Evolutionary conservation across 139 green algal genomes (phyloP), one percentile per base, ranked within the genome.

Genomic region (Chlorella sorokiniana): DNA sequence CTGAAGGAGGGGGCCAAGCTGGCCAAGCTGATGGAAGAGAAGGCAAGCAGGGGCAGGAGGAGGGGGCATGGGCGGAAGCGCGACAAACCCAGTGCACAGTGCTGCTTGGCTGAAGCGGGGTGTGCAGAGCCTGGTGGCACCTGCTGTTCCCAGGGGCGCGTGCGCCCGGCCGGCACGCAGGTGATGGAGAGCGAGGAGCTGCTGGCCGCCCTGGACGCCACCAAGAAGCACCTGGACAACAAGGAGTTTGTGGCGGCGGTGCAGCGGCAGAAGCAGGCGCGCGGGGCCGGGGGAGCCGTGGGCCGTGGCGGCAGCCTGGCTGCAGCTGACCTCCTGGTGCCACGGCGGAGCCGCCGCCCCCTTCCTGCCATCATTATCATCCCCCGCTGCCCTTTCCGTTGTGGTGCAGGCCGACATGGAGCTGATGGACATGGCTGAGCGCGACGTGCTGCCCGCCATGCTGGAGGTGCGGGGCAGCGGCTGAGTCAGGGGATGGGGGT

Each of bases 1-100:
- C 72, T 85, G 18, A 40, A 35, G n/a, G 69, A 85, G 81, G 96
- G 96, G 70, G 89, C 96, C 88, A 98, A 97, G 94, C 86, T 98
- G 56, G 85, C 90, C 14, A 84, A 87, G 42, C 2, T 6, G 52
- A 38, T 85, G 45, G 44, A 67, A 18, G 29, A 72, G 4, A 72
- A 79, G 80, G 70, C 54, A 33, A 9, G 64, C 0, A 37, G 62
- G 6, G 0, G 75, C 9, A 10, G 40, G 4, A 38, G 40, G 27
- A 68, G 51, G 27, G 8, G 16, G 31, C 35, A 38, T 22, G 5
- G 63, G 6, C 27, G 63, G 63, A 20, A 33, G 63, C 35, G 31
- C 14, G 63, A 2, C 63, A 44, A n/a, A n/a, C 67, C 23, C 69
- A 38, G 69, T 4, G 2, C 2, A 25, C 20, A n/a, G 25, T 31